These are phyloP conservation scores for Clathrus columnatus DNA, from an alignment of 768 basidiomycete genomes.

Conservation along the genomic window DNA sequence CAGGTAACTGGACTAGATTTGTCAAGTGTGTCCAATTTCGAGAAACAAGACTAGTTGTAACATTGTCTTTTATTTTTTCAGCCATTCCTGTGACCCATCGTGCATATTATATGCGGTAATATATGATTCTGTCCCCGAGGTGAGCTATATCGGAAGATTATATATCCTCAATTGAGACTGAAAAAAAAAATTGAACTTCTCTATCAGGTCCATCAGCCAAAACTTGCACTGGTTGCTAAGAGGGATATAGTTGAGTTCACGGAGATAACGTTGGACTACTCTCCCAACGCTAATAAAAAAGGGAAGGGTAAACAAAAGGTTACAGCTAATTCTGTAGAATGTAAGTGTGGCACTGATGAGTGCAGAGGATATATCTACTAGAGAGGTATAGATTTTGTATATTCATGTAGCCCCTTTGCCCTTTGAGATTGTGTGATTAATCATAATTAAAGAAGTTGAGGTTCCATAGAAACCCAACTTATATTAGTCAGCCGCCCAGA, in stretches of 20 bases:
- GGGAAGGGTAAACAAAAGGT: constrained; percentile 4
- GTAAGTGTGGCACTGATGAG: constrained; percentile 1
- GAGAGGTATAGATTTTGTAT: no score
- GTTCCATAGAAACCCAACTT: no score
- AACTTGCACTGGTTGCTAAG: constrained; percentile 49
- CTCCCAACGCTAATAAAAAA: constrained; percentile 27
- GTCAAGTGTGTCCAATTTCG: constrained; percentile 43
- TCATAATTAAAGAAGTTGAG: no score
- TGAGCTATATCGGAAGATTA: constrained; percentile 19
- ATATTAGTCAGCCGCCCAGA: no score
- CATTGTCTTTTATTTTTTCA: constrained; percentile 20
- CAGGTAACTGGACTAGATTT: constrained; percentile 69
- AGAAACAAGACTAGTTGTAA: neutral
- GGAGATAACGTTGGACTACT: constrained; percentile 61
- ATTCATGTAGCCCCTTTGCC: no score
- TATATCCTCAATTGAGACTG: neutral
- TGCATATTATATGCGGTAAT: constrained; percentile 48
- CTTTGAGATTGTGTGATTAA: no score
- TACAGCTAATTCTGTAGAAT: constrained; percentile 1
- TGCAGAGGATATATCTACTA: constrained; percentile 11
- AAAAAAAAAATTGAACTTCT: neutral
- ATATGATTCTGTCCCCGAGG: constrained; percentile 35
- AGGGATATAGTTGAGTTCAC: constrained; percentile 38
- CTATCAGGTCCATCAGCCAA: constrained; percentile 42
- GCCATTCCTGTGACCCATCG: constrained; percentile 63